These are phyloP conservation scores for Trypanosoma congolense DNA, from an alignment of 208 protist genomes.

Conservation along the genomic window DNA sequence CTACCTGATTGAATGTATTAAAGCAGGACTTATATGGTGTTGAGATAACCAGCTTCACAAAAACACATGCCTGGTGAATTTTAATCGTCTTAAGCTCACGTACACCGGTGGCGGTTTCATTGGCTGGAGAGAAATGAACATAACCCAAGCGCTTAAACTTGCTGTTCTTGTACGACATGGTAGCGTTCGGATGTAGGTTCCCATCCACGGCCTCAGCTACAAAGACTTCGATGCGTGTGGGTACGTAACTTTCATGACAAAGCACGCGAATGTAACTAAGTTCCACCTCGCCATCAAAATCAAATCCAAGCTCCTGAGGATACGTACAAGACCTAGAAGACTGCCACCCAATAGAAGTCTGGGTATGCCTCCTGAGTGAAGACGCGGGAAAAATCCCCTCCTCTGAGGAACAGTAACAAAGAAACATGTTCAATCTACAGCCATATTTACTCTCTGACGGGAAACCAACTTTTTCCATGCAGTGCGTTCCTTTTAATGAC, in stretches of 20 bases:
- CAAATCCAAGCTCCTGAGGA: constrained; percentile 85
- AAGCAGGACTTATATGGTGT: constrained; percentile 66
- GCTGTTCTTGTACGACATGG: constrained; percentile 45
- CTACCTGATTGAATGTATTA: constrained; percentile 88
- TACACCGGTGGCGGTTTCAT: constrained; percentile 45
- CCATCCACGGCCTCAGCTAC: constrained; percentile 46
- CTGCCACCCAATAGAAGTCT: constrained; percentile 70
- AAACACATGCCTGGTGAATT: constrained; percentile 57
- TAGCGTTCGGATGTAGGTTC: constrained; percentile 46
- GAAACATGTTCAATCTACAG: constrained; percentile 46
- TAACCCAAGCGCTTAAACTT: constrained; percentile 74
- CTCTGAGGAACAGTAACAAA: constrained; percentile 79
- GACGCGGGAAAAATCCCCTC: constrained; percentile 53
- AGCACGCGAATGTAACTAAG: constrained; percentile 73
- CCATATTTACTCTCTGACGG: constrained; percentile 68
- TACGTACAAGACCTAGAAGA: constrained; percentile 75
- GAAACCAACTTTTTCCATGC: constrained; percentile 7
- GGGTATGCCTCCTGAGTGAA: constrained; percentile 51
- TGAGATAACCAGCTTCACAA: constrained; percentile 80
- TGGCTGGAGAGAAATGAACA: constrained; percentile 64
- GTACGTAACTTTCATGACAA: constrained; percentile 80
- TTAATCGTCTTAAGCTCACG: constrained; percentile 89
- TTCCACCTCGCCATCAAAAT: constrained; percentile 80
- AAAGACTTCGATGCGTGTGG: constrained; percentile 77
- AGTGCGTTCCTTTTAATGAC: background rate